Conservation (phyloP, 1,284 basidiomycete species). For the Gomphus sp. region DNA sequence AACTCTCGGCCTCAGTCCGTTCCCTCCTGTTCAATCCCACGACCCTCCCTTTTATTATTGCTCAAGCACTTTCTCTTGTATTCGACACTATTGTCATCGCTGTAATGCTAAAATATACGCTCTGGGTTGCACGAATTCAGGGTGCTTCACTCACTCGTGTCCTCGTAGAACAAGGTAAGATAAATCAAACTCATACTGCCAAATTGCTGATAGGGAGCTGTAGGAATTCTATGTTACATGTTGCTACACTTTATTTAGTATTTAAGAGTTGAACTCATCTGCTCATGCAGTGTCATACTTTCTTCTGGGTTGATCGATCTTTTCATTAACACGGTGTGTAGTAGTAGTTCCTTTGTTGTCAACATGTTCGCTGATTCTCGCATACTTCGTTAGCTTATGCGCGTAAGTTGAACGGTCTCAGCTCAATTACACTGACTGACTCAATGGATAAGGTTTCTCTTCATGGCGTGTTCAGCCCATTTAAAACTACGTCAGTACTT, state of each 20-base stretch:
- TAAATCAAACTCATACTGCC: background rate
- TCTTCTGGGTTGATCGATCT: background rate
- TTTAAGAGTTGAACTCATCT: background rate
- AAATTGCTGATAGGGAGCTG: background rate
- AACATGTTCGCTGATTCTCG: background rate
- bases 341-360: background rate
- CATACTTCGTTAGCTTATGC: background rate
- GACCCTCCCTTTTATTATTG: background rate
- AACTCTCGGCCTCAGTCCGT: background rate
- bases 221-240: background rate
- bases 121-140: background rate
- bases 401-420: background rate
- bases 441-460: background rate
- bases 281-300: background rate
- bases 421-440: background rate
- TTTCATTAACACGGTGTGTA: background rate
- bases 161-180: background rate
- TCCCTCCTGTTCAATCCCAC: too few relatives aligned
- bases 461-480: background rate
- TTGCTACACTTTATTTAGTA: background rate
- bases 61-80: background rate
- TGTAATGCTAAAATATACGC: background rate
- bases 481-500: background rate
- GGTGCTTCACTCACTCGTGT: background rate
- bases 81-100: background rate